These are phyloP conservation scores for Aphelidium insulamus DNA, from an alignment of 371 early-diverging fungal species.

Conservation along the genomic window DNA sequence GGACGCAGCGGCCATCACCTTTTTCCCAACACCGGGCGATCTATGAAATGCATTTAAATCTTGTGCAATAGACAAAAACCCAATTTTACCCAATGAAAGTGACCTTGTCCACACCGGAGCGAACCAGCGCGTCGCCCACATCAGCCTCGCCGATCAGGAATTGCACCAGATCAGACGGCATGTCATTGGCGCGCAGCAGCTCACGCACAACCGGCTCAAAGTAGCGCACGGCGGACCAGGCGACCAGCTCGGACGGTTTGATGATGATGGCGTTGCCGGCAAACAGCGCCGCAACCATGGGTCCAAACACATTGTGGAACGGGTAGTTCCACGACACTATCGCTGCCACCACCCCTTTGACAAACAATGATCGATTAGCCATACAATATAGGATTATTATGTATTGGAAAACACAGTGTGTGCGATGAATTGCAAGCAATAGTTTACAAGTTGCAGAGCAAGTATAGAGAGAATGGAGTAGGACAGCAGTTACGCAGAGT, in stretches of 20 bases:
- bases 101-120: slow-evolving; percentile 37
- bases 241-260: slow-evolving; percentile 62
- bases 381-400: no score
- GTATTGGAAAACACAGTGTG: no score
- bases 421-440: no score
- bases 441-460: no score
- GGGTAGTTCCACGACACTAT: slow-evolving; percentile 70
- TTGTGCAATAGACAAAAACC: not conserved
- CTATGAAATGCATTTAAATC: slow-evolving; percentile 1
- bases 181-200: slow-evolving; percentile 39
- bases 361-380: no score
- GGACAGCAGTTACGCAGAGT: no score
- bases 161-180: slow-evolving; percentile 49
- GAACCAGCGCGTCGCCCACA: slow-evolving; percentile 44
- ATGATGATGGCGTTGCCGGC: slow-evolving; percentile 63
- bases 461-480: no score
- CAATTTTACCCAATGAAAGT: slow-evolving; percentile 41
- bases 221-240: slow-evolving; percentile 43
- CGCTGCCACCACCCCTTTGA: slow-evolving; percentile 52
- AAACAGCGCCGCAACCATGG: slow-evolving; percentile 58
- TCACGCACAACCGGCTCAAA: slow-evolving; percentile 33
- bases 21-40: slow-evolving; percentile 52
- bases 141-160: slow-evolving; percentile 60
- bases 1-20: slow-evolving; percentile 47
- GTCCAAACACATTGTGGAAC: slow-evolving; percentile 61